Evolutionary conservation across 768 basidiomycete species (phyloP), one percentile per base, ranked within the genome.

Genomic region (Leucocoprinus birnbaumii): DNA sequence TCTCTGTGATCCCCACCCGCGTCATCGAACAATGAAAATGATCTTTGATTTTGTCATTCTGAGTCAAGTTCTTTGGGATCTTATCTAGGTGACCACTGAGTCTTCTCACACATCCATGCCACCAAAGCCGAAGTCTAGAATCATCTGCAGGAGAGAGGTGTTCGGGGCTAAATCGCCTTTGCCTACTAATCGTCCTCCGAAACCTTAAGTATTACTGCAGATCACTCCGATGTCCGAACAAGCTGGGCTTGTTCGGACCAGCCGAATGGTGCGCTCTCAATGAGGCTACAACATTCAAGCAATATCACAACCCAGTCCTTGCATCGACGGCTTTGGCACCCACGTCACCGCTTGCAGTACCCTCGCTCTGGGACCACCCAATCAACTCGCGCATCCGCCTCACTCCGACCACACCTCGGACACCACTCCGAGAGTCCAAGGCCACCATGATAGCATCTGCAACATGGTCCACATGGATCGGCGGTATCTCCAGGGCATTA

Each of bases 401-500:
- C 53, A 94, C 90, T 9, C 79, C 86, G 25, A 93, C 73, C 19
- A 86, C 81, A 41, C 90, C 91, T 50, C 65, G 66, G 45, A 92
- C 71, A 41, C 77, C 76, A 27, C 71, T 73, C 46, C 65, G 63
- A 35, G 72, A 70, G 62, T 85, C 79, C 55, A 86, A 73, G 34
- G 81, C 79, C 18, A 85, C 76, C 56, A 88, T 84, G 6, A 93
- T 80, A 0, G 94, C 91, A 61, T 87, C 83, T 2, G 89, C 97
- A 43, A 98, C 93, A 58, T 94, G 92, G 62, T 99, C 97, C 19
- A 98, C 94, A 64, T 98, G 96, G 41, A 98, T 84, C 1, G 97
- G 95, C 26, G 89, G 92, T 52, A 88, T 86, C n/a, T 80, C 78
- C 48, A 98, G 70, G 16, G 89, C 85, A 58, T 89, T 89, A 6